Evolutionary conservation across 306 rosid genomes (phyloP).

Genomic region (Lupinus albus): DNA sequence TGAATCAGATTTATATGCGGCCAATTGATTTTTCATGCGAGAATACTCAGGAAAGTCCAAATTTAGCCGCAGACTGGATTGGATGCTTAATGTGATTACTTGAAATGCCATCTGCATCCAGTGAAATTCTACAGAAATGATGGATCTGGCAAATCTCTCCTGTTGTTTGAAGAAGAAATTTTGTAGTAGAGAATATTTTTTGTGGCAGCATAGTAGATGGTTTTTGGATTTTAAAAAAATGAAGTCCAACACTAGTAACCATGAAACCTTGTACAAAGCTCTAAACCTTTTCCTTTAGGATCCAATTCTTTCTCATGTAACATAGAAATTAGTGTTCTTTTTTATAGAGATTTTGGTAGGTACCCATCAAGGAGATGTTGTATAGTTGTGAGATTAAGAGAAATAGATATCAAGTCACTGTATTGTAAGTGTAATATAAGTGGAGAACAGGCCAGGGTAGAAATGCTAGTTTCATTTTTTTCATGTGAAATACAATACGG

Average conservation of each 20-base stretch:
- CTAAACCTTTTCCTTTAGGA: slow-evolving; percentile 64
- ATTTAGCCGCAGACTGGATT: slow-evolving; percentile 24
- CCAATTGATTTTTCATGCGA: slow-evolving; percentile 27
- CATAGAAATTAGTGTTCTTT: slow-evolving; percentile 57
- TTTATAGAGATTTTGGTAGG: slow-evolving; percentile 61
- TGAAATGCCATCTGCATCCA: slow-evolving; percentile 37
- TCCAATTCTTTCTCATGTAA: slow-evolving; percentile 67
- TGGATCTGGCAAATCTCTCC: slow-evolving; percentile 33
- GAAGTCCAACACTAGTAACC: slow-evolving; percentile 50
- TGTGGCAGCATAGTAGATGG: slow-evolving; percentile 51
- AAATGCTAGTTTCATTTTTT: slow-evolving; percentile 42
- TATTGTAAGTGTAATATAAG: slow-evolving; percentile 63
- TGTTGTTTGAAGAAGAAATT: slow-evolving; percentile 41
- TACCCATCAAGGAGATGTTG: slow-evolving; percentile 57
- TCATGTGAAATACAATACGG: slow-evolving; percentile 28
- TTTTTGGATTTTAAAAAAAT: slow-evolving; percentile 51
- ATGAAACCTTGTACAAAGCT: slow-evolving; percentile 69
- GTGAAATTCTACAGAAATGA: slow-evolving; percentile 31
- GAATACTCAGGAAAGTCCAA: slow-evolving; percentile 24
- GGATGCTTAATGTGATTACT: slow-evolving; percentile 39
- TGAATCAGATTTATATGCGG: slow-evolving; percentile 33
- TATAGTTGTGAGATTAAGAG: slow-evolving; percentile 71
- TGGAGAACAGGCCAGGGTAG: slow-evolving; percentile 50
- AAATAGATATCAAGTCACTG: slow-evolving; percentile 59
- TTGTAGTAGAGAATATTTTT: slow-evolving; percentile 43